Evolutionary conservation across 1,284 basidiomycete species (phyloP).

Genomic region (Sporisorium graminicola): DNA sequence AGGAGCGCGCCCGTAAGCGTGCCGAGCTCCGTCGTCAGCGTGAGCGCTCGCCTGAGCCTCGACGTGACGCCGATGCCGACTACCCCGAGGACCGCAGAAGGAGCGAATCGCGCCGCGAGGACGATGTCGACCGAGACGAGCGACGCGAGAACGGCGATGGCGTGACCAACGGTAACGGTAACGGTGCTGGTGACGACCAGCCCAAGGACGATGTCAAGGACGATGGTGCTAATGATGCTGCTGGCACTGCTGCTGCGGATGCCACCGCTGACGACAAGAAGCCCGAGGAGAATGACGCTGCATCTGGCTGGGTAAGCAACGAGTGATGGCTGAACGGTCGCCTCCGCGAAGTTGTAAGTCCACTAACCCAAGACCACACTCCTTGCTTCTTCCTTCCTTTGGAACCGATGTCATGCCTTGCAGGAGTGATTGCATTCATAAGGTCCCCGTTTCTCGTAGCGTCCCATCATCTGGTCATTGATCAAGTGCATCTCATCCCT

Average conservation of each 20-base stretch:
- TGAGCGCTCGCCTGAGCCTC: constrained; percentile 44
- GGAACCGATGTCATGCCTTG: background rate
- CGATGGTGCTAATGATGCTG: background rate
- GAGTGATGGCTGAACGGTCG: background rate
- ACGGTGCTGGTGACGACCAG: constrained; percentile 11
- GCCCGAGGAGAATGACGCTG: constrained; percentile 7
- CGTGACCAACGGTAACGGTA: constrained; percentile 15
- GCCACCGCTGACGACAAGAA: constrained; percentile 18
- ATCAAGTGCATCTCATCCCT: too few species aligned
- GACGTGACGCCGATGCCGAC: constrained; percentile 37
- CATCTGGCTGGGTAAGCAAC: constrained; percentile 20
- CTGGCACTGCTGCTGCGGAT: background rate
- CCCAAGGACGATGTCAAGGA: constrained; percentile 21
- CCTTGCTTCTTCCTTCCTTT: too few species aligned
- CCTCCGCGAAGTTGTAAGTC: background rate
- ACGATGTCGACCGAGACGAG: constrained; percentile 35
- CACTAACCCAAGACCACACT: constrained; percentile 5
- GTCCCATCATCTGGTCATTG: background rate
- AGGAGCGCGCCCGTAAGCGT: constrained; percentile 47
- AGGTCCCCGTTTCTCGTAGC: background rate
- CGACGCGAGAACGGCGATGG: constrained; percentile 35
- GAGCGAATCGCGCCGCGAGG: constrained; percentile 29
- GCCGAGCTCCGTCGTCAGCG: constrained; percentile 45
- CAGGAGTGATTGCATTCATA: background rate
- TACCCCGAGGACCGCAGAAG: constrained; percentile 41